Conservation (phyloP, 148 eudicot genomes). For the Rhododendron kiyosumense region DNA sequence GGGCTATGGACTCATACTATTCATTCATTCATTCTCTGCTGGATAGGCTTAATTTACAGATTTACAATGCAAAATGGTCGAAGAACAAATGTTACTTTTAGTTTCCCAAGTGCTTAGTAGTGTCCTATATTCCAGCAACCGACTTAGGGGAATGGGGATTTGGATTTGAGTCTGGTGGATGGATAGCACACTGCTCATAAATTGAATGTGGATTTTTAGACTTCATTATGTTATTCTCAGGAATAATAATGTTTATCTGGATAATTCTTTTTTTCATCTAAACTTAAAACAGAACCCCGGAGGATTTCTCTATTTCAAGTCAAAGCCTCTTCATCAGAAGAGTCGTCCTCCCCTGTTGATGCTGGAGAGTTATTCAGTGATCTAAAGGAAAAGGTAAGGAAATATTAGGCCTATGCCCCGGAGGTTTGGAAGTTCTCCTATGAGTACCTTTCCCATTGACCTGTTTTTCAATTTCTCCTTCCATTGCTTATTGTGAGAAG, state of each 20-base stretch:
- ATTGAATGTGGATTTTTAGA: not conserved
- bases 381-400: conserved; percentile 80
- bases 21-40: not conserved
- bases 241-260: not conserved
- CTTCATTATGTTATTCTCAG: not conserved
- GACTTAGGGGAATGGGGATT: not conserved
- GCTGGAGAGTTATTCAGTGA: conserved; percentile 62
- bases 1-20: not conserved
- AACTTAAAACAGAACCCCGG: conserved; percentile 43
- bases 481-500: not conserved
- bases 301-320: conserved; percentile 57
- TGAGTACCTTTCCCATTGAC: not conserved
- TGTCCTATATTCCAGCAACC: not conserved
- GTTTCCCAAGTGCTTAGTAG: not conserved
- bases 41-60: not conserved
- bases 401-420: not conserved
- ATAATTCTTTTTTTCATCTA: not conserved
- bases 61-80: not conserved
- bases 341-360: conserved; percentile 54
- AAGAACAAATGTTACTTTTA: not conserved
- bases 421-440: not conserved
- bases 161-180: not conserved
- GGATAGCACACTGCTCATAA: not conserved
- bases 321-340: conserved; percentile 73
- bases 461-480: not conserved